Percentiles rank a stretch among this genome's conserved stretches.
Conservation (phyloP, 495 filamentous ascomycete genomes). For the Bryoglossum gracile region DNA sequence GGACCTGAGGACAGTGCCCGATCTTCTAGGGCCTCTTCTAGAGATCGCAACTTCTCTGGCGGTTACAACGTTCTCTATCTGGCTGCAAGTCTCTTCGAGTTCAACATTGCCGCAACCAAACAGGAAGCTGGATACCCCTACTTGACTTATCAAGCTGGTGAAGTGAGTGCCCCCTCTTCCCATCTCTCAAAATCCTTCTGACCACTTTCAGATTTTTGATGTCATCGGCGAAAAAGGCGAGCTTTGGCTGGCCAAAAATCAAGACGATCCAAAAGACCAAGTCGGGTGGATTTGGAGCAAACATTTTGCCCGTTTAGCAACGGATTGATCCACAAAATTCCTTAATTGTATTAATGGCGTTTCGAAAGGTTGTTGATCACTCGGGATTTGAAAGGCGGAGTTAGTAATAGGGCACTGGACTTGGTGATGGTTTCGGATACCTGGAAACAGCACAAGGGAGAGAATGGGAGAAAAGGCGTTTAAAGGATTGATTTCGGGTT, state of each 20-base stretch:
- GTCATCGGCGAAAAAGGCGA: constrained; percentile 93
- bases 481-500: no score
- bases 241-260: constrained; percentile 94
- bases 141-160: constrained; percentile 86
- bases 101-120: constrained; percentile 88
- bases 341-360: constrained; percentile 16
- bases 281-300: constrained; percentile 99
- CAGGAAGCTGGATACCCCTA: constrained; percentile 94
- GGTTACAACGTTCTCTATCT: constrained; percentile 66
- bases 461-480: no score
- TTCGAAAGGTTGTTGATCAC: not conserved
- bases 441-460: no score
- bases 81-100: constrained; percentile 90
- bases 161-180: constrained; percentile 42
- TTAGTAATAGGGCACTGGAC: constrained; percentile 3
- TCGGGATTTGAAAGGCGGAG: constrained; percentile 1
- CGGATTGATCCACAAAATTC: constrained; percentile 15
- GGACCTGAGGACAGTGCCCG: constrained; percentile 37
- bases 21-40: constrained; percentile 42
- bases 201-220: constrained; percentile 63
- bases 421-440: no score
- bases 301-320: constrained; percentile 78
- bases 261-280: constrained; percentile 69
- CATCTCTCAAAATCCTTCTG: not conserved
- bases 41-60: constrained; percentile 34